A percentile compares a stretch with the other conserved stretches of the same genome.
Conservation (phyloP, 2,329 filamentous ascomycete species). For the Iodosphaeria phyllophila region DNA sequence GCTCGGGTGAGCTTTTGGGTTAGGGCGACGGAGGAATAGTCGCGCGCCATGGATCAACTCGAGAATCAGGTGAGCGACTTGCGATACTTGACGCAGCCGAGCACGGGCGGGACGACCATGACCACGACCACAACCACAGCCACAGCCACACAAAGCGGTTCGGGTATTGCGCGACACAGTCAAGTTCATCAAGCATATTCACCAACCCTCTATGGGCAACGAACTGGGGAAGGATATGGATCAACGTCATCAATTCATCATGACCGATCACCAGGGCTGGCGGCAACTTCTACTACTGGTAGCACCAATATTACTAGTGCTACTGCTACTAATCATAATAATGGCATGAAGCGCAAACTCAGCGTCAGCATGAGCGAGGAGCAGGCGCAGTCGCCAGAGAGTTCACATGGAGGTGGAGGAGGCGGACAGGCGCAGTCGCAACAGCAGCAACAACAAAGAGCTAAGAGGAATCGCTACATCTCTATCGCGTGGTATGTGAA, state of each 20-base stretch:
- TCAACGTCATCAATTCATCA: too few relatives aligned
- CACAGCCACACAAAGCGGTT: conserved; percentile 1
- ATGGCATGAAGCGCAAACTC: conserved; percentile 9
- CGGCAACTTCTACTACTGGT: conserved; percentile 1
- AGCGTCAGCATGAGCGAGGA: conserved; percentile 5
- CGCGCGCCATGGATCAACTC: conserved; percentile 7
- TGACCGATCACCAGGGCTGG: too few relatives aligned
- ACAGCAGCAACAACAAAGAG: conserved; percentile 32
- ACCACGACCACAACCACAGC: conserved; percentile 1
- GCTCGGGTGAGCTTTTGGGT: too few relatives aligned
- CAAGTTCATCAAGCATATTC: not conserved
- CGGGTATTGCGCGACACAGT: too few relatives aligned
- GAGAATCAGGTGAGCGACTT: conserved; percentile 17
- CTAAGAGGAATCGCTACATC: conserved; percentile 44
- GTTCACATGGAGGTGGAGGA: too few relatives aligned
- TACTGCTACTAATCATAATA: not conserved
- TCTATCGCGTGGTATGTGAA: conserved; percentile 38
- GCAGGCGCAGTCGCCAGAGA: too few relatives aligned
- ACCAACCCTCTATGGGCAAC: not conserved
- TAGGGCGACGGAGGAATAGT: too few relatives aligned
- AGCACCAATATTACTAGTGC: conserved; percentile 2
- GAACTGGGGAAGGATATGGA: too few relatives aligned
- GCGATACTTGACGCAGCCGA: conserved; percentile 10
- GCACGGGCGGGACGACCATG: conserved; percentile 1
- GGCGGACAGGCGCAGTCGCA: too few relatives aligned